A percentile compares a stretch with the other conserved stretches of the same genome.
Conservation (phyloP, 1,139 yeast genomes). For the Nadsonia commutata region DNA sequence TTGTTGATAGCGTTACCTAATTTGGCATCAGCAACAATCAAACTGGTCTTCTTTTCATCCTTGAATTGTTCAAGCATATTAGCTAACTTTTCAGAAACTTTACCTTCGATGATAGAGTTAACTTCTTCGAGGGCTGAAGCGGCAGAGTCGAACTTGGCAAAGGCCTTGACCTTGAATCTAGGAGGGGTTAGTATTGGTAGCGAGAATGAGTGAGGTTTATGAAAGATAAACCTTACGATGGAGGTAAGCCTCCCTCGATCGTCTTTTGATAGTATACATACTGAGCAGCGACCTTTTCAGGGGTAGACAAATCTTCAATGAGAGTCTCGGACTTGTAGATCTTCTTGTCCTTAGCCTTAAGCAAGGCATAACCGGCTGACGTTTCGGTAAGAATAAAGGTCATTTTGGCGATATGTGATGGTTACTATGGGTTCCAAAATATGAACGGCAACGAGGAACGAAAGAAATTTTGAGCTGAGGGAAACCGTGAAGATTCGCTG, state of each 20-base stretch:
- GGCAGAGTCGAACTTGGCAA: conserved; percentile 87
- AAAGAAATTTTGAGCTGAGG: background rate
- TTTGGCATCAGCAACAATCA: conserved; percentile 89
- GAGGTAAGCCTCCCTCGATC: no score
- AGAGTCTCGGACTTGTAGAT: conserved; percentile 71
- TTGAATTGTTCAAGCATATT: conserved; percentile 65
- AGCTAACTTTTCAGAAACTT: conserved; percentile 74
- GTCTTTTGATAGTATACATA: no score
- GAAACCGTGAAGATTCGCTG: background rate
- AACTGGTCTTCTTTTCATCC: conserved; percentile 77
- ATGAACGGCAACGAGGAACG: background rate
- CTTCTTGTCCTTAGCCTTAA: conserved; percentile 95
- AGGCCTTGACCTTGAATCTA: conserved; percentile 83
- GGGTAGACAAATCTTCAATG: conserved; percentile 63
- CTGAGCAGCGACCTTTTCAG: conserved; percentile 63
- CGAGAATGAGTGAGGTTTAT: no score
- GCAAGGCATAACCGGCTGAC: conserved; percentile 94
- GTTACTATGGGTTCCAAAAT: background rate
- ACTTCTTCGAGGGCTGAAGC: conserved; percentile 95
- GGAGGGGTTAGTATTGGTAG: background rate
- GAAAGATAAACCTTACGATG: no score
- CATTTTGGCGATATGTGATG: conserved; percentile 29
- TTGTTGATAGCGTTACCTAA: conserved; percentile 94
- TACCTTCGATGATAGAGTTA: conserved; percentile 82
- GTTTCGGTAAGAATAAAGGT: conserved; percentile 95